A percentile compares a stretch with the other conserved stretches of the same genome.
Conservation (phyloP, 129 eudicot genomes). For the Centella asiatica region DNA sequence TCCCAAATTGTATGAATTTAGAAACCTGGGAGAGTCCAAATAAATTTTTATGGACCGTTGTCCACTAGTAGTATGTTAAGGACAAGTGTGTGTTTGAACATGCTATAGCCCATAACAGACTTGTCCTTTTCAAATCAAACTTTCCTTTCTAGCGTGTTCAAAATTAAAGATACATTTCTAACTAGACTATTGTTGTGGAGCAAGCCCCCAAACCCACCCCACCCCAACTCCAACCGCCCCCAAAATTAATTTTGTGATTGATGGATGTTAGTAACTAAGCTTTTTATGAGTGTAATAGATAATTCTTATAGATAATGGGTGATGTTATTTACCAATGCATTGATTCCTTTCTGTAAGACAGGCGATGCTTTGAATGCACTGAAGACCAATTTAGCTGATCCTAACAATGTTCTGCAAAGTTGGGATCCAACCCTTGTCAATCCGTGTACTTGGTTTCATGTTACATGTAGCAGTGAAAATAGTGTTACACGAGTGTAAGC, state of each 20-base stretch:
- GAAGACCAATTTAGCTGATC: constrained; percentile 48
- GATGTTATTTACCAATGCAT: neutral
- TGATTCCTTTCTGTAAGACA: constrained; percentile 24
- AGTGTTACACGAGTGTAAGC: constrained; percentile 74
- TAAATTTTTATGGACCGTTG: neutral
- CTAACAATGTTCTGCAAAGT: constrained; percentile 62
- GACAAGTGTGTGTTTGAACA: neutral
- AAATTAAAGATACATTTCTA: too few relatives aligned
- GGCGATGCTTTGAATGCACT: constrained; percentile 70
- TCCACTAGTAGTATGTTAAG: neutral
- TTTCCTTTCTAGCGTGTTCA: too few relatives aligned
- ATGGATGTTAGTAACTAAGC: neutral
- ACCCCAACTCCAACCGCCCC: too few relatives aligned
- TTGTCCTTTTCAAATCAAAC: too few relatives aligned
- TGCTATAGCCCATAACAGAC: neutral
- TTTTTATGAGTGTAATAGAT: too few relatives aligned
- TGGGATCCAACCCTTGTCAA: constrained; percentile 68
- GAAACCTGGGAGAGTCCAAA: neutral
- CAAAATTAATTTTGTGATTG: neutral
- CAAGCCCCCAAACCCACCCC: too few relatives aligned
- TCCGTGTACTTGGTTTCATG: constrained; percentile 96
- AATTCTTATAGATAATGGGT: neutral
- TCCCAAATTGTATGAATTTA: neutral
- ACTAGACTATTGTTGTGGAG: too few relatives aligned
- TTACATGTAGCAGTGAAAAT: constrained; percentile 53